Evolutionary conservation across 2,329 filamentous ascomycete genomes (phyloP).

Genomic region (Aspergillus intermedius): DNA sequence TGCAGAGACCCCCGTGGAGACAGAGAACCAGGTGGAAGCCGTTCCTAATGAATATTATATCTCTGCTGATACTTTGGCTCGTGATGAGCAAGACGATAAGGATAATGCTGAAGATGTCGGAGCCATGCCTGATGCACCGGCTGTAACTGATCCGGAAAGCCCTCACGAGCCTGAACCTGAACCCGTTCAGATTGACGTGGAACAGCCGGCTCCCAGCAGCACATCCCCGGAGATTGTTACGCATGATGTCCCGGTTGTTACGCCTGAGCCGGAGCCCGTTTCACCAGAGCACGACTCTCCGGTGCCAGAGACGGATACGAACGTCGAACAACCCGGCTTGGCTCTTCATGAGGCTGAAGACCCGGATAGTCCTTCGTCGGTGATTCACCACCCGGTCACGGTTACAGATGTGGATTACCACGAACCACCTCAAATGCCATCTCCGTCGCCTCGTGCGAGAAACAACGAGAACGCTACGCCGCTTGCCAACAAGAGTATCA

Average conservation of each 20-base stretch:
- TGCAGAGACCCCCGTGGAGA: constrained; percentile 8
- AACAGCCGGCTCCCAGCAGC: neutral
- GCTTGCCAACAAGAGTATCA: constrained; percentile 9
- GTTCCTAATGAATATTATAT: neutral
- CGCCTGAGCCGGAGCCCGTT: neutral
- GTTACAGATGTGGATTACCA: constrained; percentile 4
- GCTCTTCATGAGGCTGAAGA: neutral
- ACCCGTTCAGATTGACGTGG: neutral
- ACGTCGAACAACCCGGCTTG: neutral
- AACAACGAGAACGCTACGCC: constrained; percentile 21
- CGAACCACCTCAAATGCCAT: constrained; percentile 1
- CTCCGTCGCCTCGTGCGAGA: constrained; percentile 1
- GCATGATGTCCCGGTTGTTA: neutral
- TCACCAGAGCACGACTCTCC: neutral
- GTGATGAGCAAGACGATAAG: neutral
- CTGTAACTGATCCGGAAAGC: neutral
- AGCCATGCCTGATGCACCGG: neutral
- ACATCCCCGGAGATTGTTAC: neutral
- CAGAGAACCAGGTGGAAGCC: constrained; percentile 3
- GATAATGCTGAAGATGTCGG: neutral
- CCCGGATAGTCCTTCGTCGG: neutral
- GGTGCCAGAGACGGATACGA: neutral
- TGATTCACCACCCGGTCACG: neutral
- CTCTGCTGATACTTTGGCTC: neutral
- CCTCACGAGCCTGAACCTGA: neutral